These are phyloP conservation scores for Tulasnella sp. DNA, from an alignment of 768 basidiomycete species.

Conservation along the genomic window DNA sequence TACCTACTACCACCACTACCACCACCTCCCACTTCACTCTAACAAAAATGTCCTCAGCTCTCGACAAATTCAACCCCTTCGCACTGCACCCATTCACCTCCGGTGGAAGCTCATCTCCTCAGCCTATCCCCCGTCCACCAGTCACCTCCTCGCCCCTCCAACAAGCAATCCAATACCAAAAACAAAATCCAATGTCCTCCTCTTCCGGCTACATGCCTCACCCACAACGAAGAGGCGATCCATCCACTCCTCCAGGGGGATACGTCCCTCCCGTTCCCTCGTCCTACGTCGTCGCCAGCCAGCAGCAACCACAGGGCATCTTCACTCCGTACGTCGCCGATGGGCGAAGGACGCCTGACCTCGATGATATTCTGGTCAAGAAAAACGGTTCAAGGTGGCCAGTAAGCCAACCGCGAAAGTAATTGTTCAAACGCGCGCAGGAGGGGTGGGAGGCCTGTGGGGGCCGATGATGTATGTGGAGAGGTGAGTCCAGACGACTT, in stretches of 20 bases:
- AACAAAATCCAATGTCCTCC: neutral
- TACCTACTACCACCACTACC: neutral
- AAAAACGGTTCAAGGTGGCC: slow-evolving; percentile 8
- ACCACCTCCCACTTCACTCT: neutral
- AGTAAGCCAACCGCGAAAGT: neutral
- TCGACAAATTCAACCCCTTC: slow-evolving; percentile 16
- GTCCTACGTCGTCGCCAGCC: neutral
- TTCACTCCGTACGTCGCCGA: slow-evolving; percentile 11
- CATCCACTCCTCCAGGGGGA: slow-evolving; percentile 13
- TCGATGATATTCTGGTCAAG: slow-evolving; percentile 8
- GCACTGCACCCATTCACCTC: slow-evolving; percentile 17
- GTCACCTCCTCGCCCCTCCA: slow-evolving; percentile 6
- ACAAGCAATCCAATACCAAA: slow-evolving; percentile 14
- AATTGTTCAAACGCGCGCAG: neutral
- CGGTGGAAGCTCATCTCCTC: neutral
- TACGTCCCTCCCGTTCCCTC: neutral
- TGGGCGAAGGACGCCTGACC: slow-evolving; percentile 15
- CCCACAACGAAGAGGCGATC: neutral
- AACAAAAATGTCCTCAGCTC: slow-evolving; percentile 8
- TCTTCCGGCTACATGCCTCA: neutral
- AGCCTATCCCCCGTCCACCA: neutral
- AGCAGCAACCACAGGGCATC: slow-evolving; percentile 4
- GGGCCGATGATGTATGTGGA: neutral
- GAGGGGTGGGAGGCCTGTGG: neutral
- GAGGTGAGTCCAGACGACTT: neutral